Conservation (phyloP, 1,139 yeast species). For the Scheffersomyces illinoinensis region DNA sequence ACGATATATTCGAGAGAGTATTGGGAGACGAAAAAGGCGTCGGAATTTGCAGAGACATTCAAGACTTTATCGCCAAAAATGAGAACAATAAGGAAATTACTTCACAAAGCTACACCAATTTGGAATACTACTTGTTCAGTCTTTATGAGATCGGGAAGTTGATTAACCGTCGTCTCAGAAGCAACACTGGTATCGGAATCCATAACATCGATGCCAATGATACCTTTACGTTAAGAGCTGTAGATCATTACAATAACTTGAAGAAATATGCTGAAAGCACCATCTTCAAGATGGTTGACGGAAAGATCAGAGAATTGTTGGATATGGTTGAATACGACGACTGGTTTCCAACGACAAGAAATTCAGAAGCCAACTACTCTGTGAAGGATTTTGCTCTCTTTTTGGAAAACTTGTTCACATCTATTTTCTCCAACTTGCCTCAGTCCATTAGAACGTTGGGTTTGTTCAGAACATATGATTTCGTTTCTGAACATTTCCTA, state of each 20-base stretch:
- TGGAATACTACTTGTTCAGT: constrained; percentile 78
- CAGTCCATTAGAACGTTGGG: constrained; percentile 74
- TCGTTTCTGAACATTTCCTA: constrained; percentile 71
- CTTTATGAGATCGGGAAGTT: constrained; percentile 56
- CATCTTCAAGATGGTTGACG: constrained; percentile 77
- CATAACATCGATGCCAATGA: constrained; percentile 38
- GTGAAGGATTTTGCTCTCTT: constrained; percentile 87
- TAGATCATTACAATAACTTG: constrained; percentile 56
- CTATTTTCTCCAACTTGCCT: constrained; percentile 85
- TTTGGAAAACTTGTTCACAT: constrained; percentile 80
- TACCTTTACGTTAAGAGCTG: constrained; percentile 42
- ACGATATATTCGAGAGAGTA: constrained; percentile 67
- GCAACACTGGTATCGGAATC: constrained; percentile 57
- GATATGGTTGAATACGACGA: constrained; percentile 89
- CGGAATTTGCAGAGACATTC: constrained; percentile 68
- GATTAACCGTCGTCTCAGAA: constrained; percentile 40
- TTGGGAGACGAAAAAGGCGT: constrained; percentile 51
- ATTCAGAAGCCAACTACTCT: constrained; percentile 69
- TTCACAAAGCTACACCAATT: constrained; percentile 83
- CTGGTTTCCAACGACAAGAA: constrained; percentile 49
- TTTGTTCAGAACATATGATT: constrained; percentile 83
- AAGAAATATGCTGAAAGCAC: constrained; percentile 79
- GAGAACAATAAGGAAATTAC: constrained; percentile 84
- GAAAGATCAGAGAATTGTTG: constrained; percentile 73
- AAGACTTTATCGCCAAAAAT: constrained; percentile 56